Conservation (phyloP, 768 basidiomycete genomes). For the Porphyrellus cyaneotinctus region DNA sequence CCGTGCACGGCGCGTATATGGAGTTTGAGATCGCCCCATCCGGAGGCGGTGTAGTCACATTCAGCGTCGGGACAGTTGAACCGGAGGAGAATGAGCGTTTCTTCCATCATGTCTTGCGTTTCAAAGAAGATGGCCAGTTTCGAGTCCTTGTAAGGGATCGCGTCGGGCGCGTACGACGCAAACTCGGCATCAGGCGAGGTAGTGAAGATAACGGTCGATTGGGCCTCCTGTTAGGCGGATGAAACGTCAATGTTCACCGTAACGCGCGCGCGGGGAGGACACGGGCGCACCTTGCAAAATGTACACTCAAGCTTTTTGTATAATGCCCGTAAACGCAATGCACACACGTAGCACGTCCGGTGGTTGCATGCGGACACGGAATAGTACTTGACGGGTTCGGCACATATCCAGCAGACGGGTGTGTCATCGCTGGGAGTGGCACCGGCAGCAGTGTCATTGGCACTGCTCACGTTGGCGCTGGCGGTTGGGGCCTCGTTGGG, state of each 20-base stretch:
- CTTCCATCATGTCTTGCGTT: conserved; percentile 92
- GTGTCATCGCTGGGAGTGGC: conserved; percentile 21
- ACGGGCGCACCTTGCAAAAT: conserved; percentile 80
- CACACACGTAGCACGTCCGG: conserved; percentile 92
- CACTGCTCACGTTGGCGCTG: too few relatives aligned
- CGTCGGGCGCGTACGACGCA: conserved; percentile 51
- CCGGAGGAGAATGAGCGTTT: conserved; percentile 82
- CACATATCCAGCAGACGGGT: conserved; percentile 85
- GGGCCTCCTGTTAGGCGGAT: conserved; percentile 51
- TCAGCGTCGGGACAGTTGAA: conserved; percentile 89
- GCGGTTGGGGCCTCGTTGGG: not conserved
- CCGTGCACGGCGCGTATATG: conserved; percentile 77
- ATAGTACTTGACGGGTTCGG: conserved; percentile 89
- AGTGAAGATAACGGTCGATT: conserved; percentile 73
- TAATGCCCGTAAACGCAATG: conserved; percentile 78
- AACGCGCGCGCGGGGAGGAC: not conserved
- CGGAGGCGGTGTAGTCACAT: conserved; percentile 79
- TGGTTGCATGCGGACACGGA: conserved; percentile 90
- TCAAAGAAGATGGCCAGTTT: conserved; percentile 84
- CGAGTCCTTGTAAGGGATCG: conserved; percentile 60
- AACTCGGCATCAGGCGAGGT: conserved; percentile 58
- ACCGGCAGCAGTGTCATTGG: conserved; percentile 1
- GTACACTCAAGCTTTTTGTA: conserved; percentile 95
- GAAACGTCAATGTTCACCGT: not conserved
- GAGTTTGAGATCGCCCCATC: conserved; percentile 87